Evolutionary conservation across 257 asterid genomes (phyloP), one percentile per base, ranked within the genome.

Genomic region (Echium plantagineum): DNA sequence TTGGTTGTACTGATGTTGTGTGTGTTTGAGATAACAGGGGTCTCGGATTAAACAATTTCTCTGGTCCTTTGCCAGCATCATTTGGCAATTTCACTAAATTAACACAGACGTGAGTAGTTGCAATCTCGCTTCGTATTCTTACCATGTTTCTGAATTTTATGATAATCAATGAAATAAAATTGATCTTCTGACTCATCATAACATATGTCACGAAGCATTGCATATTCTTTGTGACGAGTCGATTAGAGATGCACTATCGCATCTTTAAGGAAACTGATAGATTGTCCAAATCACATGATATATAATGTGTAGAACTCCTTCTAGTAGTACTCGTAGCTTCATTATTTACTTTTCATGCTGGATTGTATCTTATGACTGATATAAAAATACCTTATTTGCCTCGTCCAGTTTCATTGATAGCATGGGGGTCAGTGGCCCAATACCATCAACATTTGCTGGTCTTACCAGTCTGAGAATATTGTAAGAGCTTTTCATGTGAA

Each of bases 31-130:
- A 19, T 66, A 57, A 6, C 67, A 85, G 95, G 85, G 63, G 60
- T 63, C 0, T 89, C 21, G 76, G 84, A 60, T 68, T 80, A 55
- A 84, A 90, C 75, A 84, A 81, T 78, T 84, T 90, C 77, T 82
- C 94, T 58, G 94, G 95, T 28, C 71, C 94, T 68, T 70, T 90
- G 58, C 97, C 94, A 61, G 30, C 77, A 22, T 86, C 73, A 68
- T 82, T 90, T 31, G 97, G 97, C 67, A 75, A 62, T 71, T 73
- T 86, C 67, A 31, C 81, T 58, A 74, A 60, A 63, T 67, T 90
- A 54, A 64, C 72, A 19, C 81, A 78, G 54, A 18, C 84, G 97
- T 89, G 67, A 75, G 83, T 71, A 56, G 21, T 21, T 8, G 30
- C 42, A 42, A 55, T 26, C 24, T 18, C 2, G 9, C 47, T 35